Percentiles rank a stretch among this genome's conserved stretches.
Conservation (phyloP, 352 stramenopile genomes). For the Phytophthora ramorum region DNA sequence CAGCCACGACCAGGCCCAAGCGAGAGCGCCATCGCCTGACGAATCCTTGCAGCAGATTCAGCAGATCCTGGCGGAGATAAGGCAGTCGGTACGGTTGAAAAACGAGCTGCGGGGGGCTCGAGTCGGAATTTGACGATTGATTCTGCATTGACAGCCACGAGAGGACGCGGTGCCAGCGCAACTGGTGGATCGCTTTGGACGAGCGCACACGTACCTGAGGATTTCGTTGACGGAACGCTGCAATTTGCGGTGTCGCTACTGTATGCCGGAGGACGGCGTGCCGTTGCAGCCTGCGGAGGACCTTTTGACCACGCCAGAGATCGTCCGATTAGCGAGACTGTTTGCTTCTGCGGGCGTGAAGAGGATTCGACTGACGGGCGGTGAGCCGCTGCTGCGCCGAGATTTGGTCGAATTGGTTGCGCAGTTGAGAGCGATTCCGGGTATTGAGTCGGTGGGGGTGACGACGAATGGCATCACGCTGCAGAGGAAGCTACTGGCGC, state of each 20-base stretch:
- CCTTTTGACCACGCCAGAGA: conserved; percentile 92
- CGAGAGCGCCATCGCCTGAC: conserved; percentile 1
- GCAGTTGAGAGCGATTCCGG: conserved; percentile 63
- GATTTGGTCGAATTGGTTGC: conserved; percentile 65
- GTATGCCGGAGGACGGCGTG: conserved; percentile 96
- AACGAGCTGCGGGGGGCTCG: neutral
- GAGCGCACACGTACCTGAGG: conserved; percentile 94
- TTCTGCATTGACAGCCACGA: conserved; percentile 14
- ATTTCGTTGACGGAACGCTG: conserved; percentile 97
- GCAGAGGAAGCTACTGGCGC: conserved; percentile 74
- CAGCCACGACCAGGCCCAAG: conserved; percentile 5
- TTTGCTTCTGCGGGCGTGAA: conserved; percentile 93
- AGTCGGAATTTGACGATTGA: neutral
- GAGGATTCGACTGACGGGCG: conserved; percentile 96
- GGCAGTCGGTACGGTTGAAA: conserved; percentile 27
- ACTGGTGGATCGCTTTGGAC: conserved; percentile 89
- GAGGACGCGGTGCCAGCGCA: conserved; percentile 15
- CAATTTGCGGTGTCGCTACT: conserved; percentile 97
- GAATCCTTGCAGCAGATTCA: conserved; percentile 52
- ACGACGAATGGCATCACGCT: conserved; percentile 98
- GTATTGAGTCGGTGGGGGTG: conserved; percentile 90
- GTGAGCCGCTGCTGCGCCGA: conserved; percentile 84
- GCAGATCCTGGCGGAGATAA: conserved; percentile 48
- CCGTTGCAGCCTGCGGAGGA: conserved; percentile 77
- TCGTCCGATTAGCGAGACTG: conserved; percentile 87